A percentile compares a stretch with the other conserved stretches of the same genome.
These are phyloP conservation scores for Fistulifera pelliculosa DNA, from an alignment of 108 stramenopile species.

Conservation along the genomic window DNA sequence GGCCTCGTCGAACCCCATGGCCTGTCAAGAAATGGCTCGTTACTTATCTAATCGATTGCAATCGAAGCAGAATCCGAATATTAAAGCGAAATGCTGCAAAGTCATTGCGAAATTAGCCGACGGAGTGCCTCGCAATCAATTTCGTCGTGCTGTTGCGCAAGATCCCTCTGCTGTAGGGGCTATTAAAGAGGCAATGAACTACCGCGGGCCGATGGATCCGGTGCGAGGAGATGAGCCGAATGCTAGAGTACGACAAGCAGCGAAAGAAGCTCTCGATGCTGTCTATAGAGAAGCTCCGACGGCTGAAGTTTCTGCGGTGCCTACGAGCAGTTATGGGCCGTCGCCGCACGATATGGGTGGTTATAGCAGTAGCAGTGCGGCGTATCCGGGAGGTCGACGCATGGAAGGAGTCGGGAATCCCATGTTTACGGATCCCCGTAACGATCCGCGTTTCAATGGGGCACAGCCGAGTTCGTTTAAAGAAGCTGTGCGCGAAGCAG, in stretches of 20 bases:
- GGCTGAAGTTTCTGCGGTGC: conserved; percentile 2
- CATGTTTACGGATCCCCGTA: conserved; percentile 77
- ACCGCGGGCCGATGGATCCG: conserved; percentile 87
- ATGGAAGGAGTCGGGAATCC: conserved; percentile 92
- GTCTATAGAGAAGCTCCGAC: conserved; percentile 72
- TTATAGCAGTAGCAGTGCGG: conserved; percentile 3
- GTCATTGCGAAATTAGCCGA: conserved; percentile 59
- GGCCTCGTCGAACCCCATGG: conserved; percentile 65
- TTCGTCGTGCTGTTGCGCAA: conserved; percentile 83
- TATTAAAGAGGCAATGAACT: conserved; percentile 86
- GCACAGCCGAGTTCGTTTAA: conserved; percentile 17
- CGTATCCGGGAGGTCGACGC: conserved; percentile 16
- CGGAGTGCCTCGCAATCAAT: conserved; percentile 51
- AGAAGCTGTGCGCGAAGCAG: conserved; percentile 43
- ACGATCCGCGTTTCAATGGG: conserved; percentile 13
- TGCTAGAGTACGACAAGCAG: conserved; percentile 80
- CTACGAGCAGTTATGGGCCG: conserved; percentile 7
- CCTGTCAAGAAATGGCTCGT: conserved; percentile 57
- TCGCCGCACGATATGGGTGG: background rate
- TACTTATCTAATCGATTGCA: conserved; percentile 67
- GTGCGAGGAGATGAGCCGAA: conserved; percentile 91
- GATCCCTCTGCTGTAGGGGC: conserved; percentile 52
- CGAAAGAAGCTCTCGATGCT: conserved; percentile 93
- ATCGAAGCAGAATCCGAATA: conserved; percentile 78
- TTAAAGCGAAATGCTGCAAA: conserved; percentile 87